Base-by-base conservation (phyloP, 495 filamentous ascomycete species). In the Aspergillus nanangensis region DNA sequence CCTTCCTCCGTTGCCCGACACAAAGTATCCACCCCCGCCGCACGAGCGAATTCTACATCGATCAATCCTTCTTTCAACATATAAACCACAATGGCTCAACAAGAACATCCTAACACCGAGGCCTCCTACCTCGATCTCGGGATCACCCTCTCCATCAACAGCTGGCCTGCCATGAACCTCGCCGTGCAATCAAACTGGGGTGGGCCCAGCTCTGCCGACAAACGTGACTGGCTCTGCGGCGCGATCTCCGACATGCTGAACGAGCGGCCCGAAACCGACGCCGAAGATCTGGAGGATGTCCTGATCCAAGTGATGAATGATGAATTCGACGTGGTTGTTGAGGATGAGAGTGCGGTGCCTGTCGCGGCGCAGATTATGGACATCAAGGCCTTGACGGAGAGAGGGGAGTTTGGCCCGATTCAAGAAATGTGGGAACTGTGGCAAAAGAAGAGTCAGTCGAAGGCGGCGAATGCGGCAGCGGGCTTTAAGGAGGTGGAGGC, bases 181-280 rank as follows among this genome's bases (percentile, higher is more conserved):
- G 91, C 93, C 38, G 86, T 95, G n/a, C 77, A 82, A 55, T 87
- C 86, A 56, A 72, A 81, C 60, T 95, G 89, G 86, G 93, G 93
- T 60, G 93, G 93, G 1, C 77, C 87, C n/a, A 83, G 88, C 46
- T 85, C 81, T 22, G 56, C 69, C 39, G 89, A 92, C 66, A 97
- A 97, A 69, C 86, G 90, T 45, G 93, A 93, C 75, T 96, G 92
- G 92, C 87, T 98, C 56, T 91, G 87, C 39, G 90, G 90, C 57
- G 83, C 84, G 13, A 77, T 96, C 55, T 87, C 86, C 46, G 90
- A 96, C 8, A 82, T 96, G 57, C 79, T 96, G 40, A 60, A 65
- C 0, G 76, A 80, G 20, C 64, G 82, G 8, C 80, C 88, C 19
- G 86, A 91, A 46, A 88, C 85, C 22, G 87, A 95, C 52, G 72